A percentile compares a stretch with the other conserved stretches of the same genome.
phyloP scores from a whole-genome alignment of 2,329 filamentous ascomycete species.

The Metarhizium humberi region DNA sequence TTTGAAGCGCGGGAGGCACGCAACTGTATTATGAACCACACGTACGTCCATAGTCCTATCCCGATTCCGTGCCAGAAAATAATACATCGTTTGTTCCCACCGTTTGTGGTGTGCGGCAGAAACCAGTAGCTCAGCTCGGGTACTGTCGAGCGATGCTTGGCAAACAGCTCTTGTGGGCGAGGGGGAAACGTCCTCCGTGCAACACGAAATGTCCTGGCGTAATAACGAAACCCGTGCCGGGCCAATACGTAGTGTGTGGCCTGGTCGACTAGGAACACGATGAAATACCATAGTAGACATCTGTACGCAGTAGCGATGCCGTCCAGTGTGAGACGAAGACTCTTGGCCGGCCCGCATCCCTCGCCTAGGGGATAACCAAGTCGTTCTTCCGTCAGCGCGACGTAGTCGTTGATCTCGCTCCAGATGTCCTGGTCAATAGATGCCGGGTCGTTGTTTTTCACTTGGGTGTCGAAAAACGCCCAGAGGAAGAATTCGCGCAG shows the following conservation, averaged over 20 bases:
- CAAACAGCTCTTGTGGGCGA: slow-evolving; percentile 40
- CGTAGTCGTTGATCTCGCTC: slow-evolving; percentile 34
- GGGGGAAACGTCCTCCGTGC: slow-evolving; percentile 44
- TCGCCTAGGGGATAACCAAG: slow-evolving; percentile 40
- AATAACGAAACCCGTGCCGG: slow-evolving; percentile 41
- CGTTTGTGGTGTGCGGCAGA: slow-evolving; percentile 43
- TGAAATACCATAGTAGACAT: slow-evolving; percentile 54
- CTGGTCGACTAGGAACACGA: slow-evolving; percentile 47
- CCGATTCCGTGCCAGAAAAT: slow-evolving; percentile 66
- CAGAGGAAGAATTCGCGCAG: slow-evolving; percentile 57
- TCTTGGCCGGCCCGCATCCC: slow-evolving; percentile 46
- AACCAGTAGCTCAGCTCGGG: slow-evolving; percentile 54
- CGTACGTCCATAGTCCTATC: slow-evolving; percentile 56
- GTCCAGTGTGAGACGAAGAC: slow-evolving; percentile 59
- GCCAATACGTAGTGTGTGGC: slow-evolving; percentile 34
- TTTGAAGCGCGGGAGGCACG: slow-evolving; percentile 20
- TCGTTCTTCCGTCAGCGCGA: slow-evolving; percentile 43
- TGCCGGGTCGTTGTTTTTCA: slow-evolving; percentile 14
- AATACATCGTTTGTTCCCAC: slow-evolving; percentile 41
- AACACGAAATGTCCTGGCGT: slow-evolving; percentile 26
- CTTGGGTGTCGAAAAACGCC: slow-evolving; percentile 50
- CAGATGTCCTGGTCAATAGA: slow-evolving; percentile 22
- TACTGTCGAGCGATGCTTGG: slow-evolving; percentile 36
- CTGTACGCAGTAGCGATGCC: slow-evolving; percentile 50
- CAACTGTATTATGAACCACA: slow-evolving; percentile 45